Conservation (phyloP, 108 stramenopile genomes). For the Nannochloropsis salina region DNA sequence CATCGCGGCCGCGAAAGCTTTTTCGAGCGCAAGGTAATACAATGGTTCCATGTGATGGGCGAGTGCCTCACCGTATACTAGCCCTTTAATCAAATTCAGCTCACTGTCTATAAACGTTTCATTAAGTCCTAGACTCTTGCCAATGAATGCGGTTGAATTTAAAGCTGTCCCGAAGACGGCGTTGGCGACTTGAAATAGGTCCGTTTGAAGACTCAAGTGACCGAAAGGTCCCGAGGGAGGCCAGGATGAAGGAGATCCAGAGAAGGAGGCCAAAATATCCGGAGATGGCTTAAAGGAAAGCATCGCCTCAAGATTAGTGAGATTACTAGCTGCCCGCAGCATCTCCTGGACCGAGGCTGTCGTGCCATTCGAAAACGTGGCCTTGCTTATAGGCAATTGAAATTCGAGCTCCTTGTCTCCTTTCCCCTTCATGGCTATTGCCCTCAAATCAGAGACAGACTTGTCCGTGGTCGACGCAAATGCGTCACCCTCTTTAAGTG, state of each 20-base stretch:
- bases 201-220: not conserved
- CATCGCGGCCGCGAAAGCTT: not conserved
- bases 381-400: not conserved
- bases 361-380: not conserved
- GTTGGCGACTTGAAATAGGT: constrained; percentile 1
- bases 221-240: constrained; percentile 12
- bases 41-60: constrained; percentile 14
- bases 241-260: not conserved
- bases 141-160: constrained; percentile 1
- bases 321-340: not conserved
- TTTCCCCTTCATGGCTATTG: not conserved
- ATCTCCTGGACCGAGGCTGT: constrained; percentile 7
- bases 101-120: not conserved
- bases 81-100: constrained; percentile 17
- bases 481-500: constrained; percentile 17
- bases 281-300: not conserved
- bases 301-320: not conserved
- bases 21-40: constrained; percentile 2
- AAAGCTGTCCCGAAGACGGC: not conserved
- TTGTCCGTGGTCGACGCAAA: not conserved
- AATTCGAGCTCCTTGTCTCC: not conserved
- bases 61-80: not conserved
- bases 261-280: not conserved
- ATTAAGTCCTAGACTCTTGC: constrained; percentile 4
- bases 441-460: not conserved